A percentile compares a stretch with the other conserved stretches of the same genome.
These are phyloP conservation scores for Fusarium solani-melongenae DNA, from an alignment of 2,329 filamentous ascomycete species.

Conservation along the genomic window DNA sequence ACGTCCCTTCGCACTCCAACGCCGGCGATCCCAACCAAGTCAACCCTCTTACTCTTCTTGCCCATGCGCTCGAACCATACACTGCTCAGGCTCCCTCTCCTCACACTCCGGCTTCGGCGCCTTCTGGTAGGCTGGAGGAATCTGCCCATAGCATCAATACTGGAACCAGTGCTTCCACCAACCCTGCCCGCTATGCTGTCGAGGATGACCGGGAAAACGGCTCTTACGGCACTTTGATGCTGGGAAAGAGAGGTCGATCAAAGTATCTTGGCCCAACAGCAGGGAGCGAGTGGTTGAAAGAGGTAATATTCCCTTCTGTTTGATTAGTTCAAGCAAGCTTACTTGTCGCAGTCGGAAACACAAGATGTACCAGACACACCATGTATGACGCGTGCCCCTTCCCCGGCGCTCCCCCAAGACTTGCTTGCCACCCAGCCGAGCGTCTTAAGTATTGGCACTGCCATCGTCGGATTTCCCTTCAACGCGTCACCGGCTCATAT, in stretches of 20 bases:
- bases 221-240: slow-evolving; percentile 2
- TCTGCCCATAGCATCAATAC: background rate
- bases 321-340: background rate
- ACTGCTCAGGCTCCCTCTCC: background rate
- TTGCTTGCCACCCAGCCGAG: background rate
- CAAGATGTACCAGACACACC: slow-evolving; percentile 6
- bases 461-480: background rate
- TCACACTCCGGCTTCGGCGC: background rate
- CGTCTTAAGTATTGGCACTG: background rate
- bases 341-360: background rate
- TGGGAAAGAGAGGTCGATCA: background rate
- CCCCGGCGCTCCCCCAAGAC: background rate
- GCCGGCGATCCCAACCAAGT: background rate
- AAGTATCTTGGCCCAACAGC: slow-evolving; percentile 5
- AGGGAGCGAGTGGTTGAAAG: slow-evolving; percentile 7
- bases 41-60: slow-evolving; percentile 2
- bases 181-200: background rate
- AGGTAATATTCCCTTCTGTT: background rate
- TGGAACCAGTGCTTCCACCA: background rate
- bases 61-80: slow-evolving; percentile 1
- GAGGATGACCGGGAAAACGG: background rate
- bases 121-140: background rate
- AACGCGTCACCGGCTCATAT: background rate
- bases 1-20: background rate
- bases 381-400: background rate